Percentiles rank a stretch among this genome's conserved stretches.
Evolutionary conservation across 306 rosid genomes (phyloP).

Genomic region (Erythrophleum fordii): DNA sequence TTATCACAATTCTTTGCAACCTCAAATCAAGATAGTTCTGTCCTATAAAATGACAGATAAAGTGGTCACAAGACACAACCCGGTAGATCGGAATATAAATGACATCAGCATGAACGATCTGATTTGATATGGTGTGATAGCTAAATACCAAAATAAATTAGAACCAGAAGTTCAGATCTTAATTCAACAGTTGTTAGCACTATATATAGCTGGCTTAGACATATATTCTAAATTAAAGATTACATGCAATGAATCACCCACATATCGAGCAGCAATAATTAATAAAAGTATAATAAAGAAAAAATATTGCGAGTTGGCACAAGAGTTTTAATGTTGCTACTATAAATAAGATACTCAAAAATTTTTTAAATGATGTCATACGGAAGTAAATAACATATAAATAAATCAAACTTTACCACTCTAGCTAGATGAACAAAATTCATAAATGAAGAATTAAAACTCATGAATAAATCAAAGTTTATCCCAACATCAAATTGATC

Average conservation of each 20-base stretch:
- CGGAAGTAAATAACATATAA: neutral
- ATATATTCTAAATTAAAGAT: neutral
- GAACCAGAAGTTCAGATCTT: neutral
- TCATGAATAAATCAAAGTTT: neutral
- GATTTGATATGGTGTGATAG: neutral
- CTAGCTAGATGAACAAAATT: neutral
- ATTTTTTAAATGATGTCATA: neutral
- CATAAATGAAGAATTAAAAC: slow-evolving; percentile 12
- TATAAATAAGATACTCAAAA: neutral
- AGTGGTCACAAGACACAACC: neutral
- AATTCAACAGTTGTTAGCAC: neutral
- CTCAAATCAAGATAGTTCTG: neutral
- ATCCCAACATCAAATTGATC: slow-evolving; percentile 7
- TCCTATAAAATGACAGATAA: neutral
- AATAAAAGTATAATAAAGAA: neutral
- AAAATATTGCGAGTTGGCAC: neutral
- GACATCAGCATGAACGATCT: neutral
- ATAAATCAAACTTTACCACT: neutral
- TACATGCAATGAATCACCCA: neutral
- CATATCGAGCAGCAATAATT: neutral
- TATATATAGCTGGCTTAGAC: neutral
- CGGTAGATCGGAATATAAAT: neutral
- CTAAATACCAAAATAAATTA: neutral
- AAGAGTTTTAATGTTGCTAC: neutral
- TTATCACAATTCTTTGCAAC: slow-evolving; percentile 25